These are phyloP conservation scores for Boletus coccyginus DNA, from an alignment of 768 basidiomycete genomes.

Conservation along the genomic window DNA sequence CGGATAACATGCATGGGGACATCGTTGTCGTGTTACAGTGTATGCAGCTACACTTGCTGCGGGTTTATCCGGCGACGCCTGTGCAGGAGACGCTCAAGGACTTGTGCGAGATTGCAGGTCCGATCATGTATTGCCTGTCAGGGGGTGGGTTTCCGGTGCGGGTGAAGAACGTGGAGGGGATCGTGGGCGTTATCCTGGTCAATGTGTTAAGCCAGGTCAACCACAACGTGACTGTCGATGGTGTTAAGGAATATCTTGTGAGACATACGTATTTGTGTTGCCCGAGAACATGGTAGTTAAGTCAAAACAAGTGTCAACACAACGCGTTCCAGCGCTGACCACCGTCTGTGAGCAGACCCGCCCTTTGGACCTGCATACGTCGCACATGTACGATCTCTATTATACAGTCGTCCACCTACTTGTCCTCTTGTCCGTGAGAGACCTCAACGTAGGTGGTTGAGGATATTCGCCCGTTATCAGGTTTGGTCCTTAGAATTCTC, in stretches of 20 bases:
- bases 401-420: conserved; percentile 89
- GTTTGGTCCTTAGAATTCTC: too few relatives aligned
- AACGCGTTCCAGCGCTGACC: too few relatives aligned
- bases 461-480: too few relatives aligned
- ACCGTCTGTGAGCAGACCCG: conserved; percentile 62
- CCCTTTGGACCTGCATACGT: neutral
- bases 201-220: conserved; percentile 32
- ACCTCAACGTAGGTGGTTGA: conserved; percentile 36
- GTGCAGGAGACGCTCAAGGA: conserved; percentile 7
- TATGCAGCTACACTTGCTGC: conserved; percentile 20
- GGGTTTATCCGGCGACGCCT: rapidly evolving
- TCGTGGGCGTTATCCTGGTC: conserved; percentile 36
- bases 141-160: conserved; percentile 35
- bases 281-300: too few relatives aligned
- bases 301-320: conserved; percentile 30
- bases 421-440: conserved; percentile 94
- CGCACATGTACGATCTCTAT: neutral
- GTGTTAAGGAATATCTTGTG: conserved; percentile 26
- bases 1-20: conserved; percentile 31
- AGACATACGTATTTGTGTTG: neutral
- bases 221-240: conserved; percentile 31
- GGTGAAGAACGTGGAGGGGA: conserved; percentile 33
- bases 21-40: conserved; percentile 24
- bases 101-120: conserved; percentile 24
- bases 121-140: conserved; percentile 29